Evolutionary conservation across 2,329 filamentous ascomycete genomes (phyloP).

Genomic region (Cercospora citrullina): DNA sequence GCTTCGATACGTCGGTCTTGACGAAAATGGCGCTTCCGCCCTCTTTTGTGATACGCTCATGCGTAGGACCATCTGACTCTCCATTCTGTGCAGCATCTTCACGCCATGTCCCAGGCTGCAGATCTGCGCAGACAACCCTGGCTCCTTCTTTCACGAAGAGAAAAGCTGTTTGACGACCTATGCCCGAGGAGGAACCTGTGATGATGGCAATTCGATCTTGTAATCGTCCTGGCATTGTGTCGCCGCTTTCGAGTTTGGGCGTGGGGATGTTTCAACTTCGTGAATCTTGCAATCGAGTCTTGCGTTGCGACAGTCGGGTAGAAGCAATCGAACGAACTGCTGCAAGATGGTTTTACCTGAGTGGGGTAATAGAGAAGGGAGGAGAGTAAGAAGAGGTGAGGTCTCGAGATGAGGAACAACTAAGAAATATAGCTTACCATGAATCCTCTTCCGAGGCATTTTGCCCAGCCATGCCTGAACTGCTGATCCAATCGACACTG

Average conservation of each 20-base stretch:
- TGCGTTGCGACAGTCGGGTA: background rate
- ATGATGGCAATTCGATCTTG: conserved; percentile 36
- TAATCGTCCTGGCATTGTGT: conserved; percentile 28
- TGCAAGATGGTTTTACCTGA: background rate
- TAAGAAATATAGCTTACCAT: background rate
- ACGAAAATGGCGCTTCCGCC: conserved; percentile 34
- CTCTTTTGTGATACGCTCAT: conserved; percentile 22
- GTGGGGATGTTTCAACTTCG: background rate
- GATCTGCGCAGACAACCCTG: conserved; percentile 31
- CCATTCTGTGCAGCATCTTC: conserved; percentile 18
- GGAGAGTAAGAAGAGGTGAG: background rate
- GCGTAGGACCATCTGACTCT: conserved; percentile 26
- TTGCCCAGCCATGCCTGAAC: background rate
- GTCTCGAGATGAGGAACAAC: background rate
- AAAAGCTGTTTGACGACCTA: conserved; percentile 39
- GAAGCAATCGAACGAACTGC: background rate
- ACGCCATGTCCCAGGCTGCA: conserved; percentile 27
- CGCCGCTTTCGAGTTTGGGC: background rate
- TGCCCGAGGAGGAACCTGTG: conserved; percentile 39
- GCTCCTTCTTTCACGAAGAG: conserved; percentile 39
- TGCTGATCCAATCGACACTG: background rate
- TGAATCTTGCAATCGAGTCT: background rate
- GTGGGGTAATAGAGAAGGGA: background rate
- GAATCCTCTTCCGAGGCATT: background rate
- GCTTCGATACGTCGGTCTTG: conserved; percentile 37